Evolutionary conservation across 2,329 filamentous ascomycete genomes (phyloP), one percentile per base, ranked within the genome.

Genomic region (Cadophora gregata): DNA sequence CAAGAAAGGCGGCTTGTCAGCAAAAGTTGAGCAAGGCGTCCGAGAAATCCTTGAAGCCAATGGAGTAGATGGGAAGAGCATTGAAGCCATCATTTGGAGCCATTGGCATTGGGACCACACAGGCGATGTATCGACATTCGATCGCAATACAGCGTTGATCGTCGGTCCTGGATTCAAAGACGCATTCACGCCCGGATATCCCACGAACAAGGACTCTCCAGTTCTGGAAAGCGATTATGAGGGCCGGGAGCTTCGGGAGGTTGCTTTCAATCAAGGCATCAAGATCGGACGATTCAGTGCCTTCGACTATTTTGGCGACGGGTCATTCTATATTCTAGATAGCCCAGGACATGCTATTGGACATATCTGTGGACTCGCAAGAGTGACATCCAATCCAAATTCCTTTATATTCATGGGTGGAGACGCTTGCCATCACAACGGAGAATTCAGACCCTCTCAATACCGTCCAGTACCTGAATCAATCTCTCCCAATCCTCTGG

Each of bases 281-380:
- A 78, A 80, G 66, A 81, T 85, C 24, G 83, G 81, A 1, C 72
- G 78, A 9, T 84, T 84, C 71, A 71, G 77, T 36, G 83, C 83
- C 1, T 75, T 78, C 29, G 85, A 88, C 72, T 87, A 81, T 71
- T 88, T 86, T 64, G 81, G 81, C 3, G 85, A 88, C 71, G 85
- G 85, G 0, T 81, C 78, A 25, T 85, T 88, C 69, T 87, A 86
- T 71, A 77, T 88, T 1, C 71, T 83, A 0, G 79, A 83, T 65
- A 77, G 81, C 3, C 84, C 84, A 0, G 86, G 86, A 1, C 84
- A 87, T 70, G 79, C 81, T 0, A 74, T 83, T 1, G 80, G 79
- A 0, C 81, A 83, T 64, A 73, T 83, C 0, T 81, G 77, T 53
- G 81, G 75, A 1, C 69, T 83, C 4, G 81, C 80, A 1, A 72